phyloP scores from a whole-genome alignment of 2,329 filamentous ascomycete genomes.

The Fusarium sp. region DNA sequence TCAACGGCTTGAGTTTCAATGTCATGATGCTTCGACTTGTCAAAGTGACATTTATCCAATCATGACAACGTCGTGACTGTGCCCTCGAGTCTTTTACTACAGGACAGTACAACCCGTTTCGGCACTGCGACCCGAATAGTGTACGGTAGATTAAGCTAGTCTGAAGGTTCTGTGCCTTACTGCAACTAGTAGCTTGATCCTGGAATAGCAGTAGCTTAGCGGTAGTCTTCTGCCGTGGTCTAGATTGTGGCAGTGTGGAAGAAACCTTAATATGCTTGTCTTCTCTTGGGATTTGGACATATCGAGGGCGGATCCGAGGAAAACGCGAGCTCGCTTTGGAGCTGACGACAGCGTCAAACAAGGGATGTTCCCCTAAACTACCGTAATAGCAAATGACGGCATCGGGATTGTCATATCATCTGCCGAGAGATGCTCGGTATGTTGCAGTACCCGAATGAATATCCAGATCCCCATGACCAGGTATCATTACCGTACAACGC shows the following conservation, averaged over 20 bases:
- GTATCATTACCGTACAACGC: not conserved
- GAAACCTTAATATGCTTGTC: slow-evolving; percentile 32
- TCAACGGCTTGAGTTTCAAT: slow-evolving; percentile 18
- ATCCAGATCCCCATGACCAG: not conserved
- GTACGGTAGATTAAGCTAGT: not conserved
- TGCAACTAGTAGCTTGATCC: not conserved
- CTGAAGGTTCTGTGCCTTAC: not conserved
- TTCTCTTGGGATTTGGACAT: slow-evolving; percentile 11
- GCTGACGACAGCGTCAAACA: slow-evolving; percentile 2
- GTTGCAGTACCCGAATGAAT: not conserved
- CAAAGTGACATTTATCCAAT: slow-evolving; percentile 3
- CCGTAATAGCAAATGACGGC: slow-evolving; percentile 18
- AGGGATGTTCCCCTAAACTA: not conserved
- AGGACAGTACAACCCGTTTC: not conserved
- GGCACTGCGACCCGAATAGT: slow-evolving; percentile 8
- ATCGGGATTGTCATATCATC: slow-evolving; percentile 24
- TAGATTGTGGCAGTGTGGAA: slow-evolving; percentile 22
- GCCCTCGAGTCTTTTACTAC: not conserved
- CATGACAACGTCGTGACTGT: not conserved
- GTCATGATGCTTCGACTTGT: slow-evolving; percentile 14
- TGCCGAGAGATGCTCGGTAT: slow-evolving; percentile 15
- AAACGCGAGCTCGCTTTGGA: not conserved
- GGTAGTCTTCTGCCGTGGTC: slow-evolving; percentile 1
- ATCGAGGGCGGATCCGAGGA: slow-evolving; percentile 22
- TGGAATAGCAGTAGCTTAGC: not conserved